These are phyloP conservation scores for Trypanosoma theileri DNA, from an alignment of 208 protist species.

Conservation along the genomic window DNA sequence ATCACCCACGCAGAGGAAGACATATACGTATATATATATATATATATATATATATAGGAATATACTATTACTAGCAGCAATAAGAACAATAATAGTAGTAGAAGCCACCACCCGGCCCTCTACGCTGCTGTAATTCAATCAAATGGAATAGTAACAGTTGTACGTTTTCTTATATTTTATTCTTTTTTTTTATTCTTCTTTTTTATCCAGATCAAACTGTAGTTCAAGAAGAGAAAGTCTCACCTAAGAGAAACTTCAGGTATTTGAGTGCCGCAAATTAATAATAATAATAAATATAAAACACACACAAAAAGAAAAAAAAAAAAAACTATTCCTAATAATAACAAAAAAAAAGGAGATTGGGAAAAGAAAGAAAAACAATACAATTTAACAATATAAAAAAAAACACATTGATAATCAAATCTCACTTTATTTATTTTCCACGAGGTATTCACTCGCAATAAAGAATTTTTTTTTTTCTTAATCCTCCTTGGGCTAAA, in stretches of 20 bases:
- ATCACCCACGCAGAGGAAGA: conserved; percentile 59
- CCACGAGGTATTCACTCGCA: no score
- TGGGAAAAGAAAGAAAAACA: conserved; percentile 2
- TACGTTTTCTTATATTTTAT: neutral
- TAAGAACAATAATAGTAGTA: conserved; percentile 15
- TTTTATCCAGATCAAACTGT: neutral
- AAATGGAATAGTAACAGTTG: no score
- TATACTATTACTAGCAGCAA: conserved; percentile 7
- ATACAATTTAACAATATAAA: neutral
- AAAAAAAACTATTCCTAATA: conserved; percentile 14
- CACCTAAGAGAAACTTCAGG: no score
- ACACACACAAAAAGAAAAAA: conserved; percentile 24
- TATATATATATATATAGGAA: conserved; percentile 4
- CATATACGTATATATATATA: conserved; percentile 6
- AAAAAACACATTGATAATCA: neutral
- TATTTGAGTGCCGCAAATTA: neutral
- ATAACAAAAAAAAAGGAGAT: conserved; percentile 12
- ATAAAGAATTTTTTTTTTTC: no score
- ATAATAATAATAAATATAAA: neutral
- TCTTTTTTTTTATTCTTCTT: no score
- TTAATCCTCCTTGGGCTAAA: no score
- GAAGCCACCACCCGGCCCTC: no score
- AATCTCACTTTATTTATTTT: no score
- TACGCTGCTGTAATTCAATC: no score
- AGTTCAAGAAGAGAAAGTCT: no score